These are phyloP conservation scores for Elsinoe arachidis DNA, from an alignment of 2,329 filamentous ascomycete genomes.

Conservation along the genomic window DNA sequence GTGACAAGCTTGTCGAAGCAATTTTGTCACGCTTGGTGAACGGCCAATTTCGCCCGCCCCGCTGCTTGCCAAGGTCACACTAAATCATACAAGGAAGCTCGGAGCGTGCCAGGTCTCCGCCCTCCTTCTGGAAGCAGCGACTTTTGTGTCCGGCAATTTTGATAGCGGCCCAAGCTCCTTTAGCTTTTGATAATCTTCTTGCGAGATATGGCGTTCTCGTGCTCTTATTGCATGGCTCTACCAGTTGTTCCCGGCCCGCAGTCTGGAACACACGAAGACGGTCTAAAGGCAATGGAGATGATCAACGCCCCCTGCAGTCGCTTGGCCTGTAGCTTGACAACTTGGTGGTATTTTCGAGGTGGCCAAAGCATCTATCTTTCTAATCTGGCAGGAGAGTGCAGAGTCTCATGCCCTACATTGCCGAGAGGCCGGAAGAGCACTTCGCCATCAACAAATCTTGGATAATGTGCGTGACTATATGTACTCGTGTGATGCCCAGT, in stretches of 20 bases:
- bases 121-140: not conserved
- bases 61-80: not conserved
- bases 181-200: not conserved
- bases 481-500: not conserved
- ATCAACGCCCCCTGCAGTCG: not conserved
- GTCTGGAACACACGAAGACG: not conserved
- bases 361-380: not conserved
- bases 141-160: not conserved
- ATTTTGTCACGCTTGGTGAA: no score
- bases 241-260: not conserved
- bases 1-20: not conserved
- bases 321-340: not conserved
- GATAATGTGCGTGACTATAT: not conserved
- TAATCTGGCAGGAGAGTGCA: slow-evolving; percentile 2
- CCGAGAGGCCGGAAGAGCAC: not conserved
- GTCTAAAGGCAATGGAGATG: not conserved
- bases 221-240: not conserved
- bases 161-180: not conserved
- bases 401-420: not conserved
- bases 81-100: no score
- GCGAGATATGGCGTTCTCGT: not conserved
- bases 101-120: not conserved
- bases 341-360: not conserved
- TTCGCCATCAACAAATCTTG: not conserved
- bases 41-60: not conserved